Evolutionary conservation across 2,329 filamentous ascomycete genomes (phyloP).

Genomic region (Claviceps sp.): DNA sequence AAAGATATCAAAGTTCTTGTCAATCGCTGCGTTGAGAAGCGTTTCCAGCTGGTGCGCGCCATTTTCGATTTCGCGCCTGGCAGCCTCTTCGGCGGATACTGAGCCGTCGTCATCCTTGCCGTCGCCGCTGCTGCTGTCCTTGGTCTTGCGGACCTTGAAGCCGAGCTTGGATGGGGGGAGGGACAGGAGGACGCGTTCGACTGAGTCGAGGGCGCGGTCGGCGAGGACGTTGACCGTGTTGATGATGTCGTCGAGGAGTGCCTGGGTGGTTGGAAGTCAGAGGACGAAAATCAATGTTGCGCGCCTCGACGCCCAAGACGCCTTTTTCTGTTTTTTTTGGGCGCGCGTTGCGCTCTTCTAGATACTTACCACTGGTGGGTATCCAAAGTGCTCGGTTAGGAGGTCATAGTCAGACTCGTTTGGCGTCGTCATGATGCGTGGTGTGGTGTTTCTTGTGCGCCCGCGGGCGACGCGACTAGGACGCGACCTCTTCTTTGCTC

Average conservation of each 20-base stretch:
- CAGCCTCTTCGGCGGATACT: constrained; percentile 24
- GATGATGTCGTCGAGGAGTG: constrained; percentile 93
- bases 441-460: neutral
- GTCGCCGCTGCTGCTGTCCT: neutral
- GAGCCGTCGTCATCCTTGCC: neutral
- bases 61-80: constrained; percentile 63
- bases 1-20: constrained; percentile 75
- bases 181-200: constrained; percentile 68
- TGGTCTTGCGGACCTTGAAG: constrained; percentile 41
- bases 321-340: neutral
- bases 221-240: constrained; percentile 91
- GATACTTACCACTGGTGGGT: constrained; percentile 69
- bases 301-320: no score
- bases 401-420: constrained; percentile 46
- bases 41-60: constrained; percentile 79
- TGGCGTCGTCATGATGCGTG: constrained; percentile 17
- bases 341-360: neutral
- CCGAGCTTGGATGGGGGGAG: constrained; percentile 66
- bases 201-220: constrained; percentile 75
- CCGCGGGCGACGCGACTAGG: constrained; percentile 11
- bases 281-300: no score
- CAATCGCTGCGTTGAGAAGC: constrained; percentile 64
- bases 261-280: constrained; percentile 33
- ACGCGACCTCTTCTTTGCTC: neutral
- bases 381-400: constrained; percentile 90